Conservation (phyloP, 352 stramenopile genomes). For the Saprolegnia parasitica region DNA sequence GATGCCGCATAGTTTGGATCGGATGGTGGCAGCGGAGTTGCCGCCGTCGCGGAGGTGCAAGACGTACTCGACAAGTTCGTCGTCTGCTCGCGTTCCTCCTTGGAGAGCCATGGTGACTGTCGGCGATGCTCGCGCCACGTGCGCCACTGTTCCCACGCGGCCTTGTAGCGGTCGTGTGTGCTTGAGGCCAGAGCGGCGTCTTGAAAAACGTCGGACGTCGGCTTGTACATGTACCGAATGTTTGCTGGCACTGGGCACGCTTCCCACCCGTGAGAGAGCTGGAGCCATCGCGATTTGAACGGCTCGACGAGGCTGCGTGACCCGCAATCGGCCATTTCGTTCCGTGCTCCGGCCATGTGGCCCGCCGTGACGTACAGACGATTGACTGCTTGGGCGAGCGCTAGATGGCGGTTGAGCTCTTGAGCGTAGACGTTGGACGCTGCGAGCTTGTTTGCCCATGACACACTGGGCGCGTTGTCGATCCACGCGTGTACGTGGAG, state of each 20-base stretch:
- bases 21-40: constrained; percentile 29
- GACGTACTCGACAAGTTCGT: background rate
- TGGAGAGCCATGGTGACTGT: background rate
- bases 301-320: constrained; percentile 12
- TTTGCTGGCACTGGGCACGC: background rate
- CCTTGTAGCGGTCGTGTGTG: background rate
- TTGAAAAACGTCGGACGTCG: constrained; percentile 6
- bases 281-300: background rate
- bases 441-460: constrained; percentile 16
- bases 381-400: background rate
- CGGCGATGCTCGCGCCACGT: background rate
- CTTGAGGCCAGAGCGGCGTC: constrained; percentile 11
- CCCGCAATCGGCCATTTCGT: constrained; percentile 20
- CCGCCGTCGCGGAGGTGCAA: background rate
- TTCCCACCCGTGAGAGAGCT: background rate
- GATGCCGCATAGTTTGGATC: constrained; percentile 29
- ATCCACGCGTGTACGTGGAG: constrained; percentile 24
- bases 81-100: background rate
- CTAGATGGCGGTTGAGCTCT: constrained; percentile 23
- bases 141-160: constrained; percentile 10
- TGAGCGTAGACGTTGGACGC: background rate
- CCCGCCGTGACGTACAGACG: background rate
- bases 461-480: constrained; percentile 19
- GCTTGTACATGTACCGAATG: constrained; percentile 13
- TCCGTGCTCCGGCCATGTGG: constrained; percentile 10